Evolutionary conservation across 257 asterid species (phyloP), one percentile per base, ranked within the genome.

Genomic region (Solanum clarkiae): DNA sequence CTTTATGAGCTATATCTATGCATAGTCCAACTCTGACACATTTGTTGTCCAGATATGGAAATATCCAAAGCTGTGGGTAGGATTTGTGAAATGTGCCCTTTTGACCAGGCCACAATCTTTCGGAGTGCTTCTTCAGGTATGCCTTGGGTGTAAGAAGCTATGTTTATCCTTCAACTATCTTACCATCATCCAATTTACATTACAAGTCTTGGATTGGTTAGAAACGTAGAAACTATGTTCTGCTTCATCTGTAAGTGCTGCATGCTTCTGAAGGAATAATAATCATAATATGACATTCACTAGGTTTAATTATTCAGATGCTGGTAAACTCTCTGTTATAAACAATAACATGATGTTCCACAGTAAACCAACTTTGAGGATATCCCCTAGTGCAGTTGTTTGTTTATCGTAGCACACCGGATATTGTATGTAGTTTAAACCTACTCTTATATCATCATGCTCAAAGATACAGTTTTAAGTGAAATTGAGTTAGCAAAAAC

Each of bases 41-140:
- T 81, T 59, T 59, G 54, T 69, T 69, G 32, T 88, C 88, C 94
- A 96, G 98, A 95, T 97, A 88, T 97, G 99, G 99, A 97, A 92
- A 86, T 89, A 92, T 87, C 99, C 99, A n/a, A 95, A 95, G 94
- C 93, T 89, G 83, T 97, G 99, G 99, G 99, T 97, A 65, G 99
- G 99, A 86, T 97, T 97, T 89, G 86, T 94, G 88, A 95, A 95
- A 89, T 97, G 99, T 87, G 97, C 98, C 84, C 94, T 89, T 86
- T 85, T 93, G 92, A 97, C 99, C 20, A 91, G 91, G 90, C 99
- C 99, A 77, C 94, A 95, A 80, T 97, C 99, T 66, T 94, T 94
- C 16, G 85, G 97, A 66, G 97, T 95, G 84, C 91, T 97, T 89
- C 99, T 97, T 87, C 97, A 97, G 99, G 99, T 95, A 85, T 82